phyloP scores from a whole-genome alignment of 2,329 filamentous ascomycete genomes.

The Nemania abortiva region DNA sequence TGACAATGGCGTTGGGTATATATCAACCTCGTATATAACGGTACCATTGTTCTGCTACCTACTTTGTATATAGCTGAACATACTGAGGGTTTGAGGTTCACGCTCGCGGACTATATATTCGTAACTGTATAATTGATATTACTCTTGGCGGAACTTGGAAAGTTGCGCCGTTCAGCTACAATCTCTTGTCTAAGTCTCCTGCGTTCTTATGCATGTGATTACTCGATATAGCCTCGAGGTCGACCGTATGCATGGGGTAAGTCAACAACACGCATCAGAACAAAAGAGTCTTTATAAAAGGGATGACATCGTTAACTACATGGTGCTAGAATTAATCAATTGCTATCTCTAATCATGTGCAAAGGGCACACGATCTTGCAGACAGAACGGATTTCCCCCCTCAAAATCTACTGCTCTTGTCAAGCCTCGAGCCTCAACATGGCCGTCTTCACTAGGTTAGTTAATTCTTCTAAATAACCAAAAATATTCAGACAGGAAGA shows the following conservation, averaged over 20 bases:
- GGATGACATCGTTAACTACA: too few relatives aligned
- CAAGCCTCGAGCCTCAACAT: too few relatives aligned
- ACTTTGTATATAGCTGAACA: slow-evolving; percentile 28
- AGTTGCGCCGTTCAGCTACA: slow-evolving; percentile 22
- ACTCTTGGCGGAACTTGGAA: slow-evolving; percentile 40
- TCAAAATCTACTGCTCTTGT: too few relatives aligned
- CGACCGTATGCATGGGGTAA: neutral
- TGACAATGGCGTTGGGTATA: slow-evolving; percentile 38
- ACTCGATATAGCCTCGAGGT: neutral
- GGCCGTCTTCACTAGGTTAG: neutral
- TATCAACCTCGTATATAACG: slow-evolving; percentile 42
- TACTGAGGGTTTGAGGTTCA: slow-evolving; percentile 33
- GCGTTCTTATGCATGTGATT: slow-evolving; percentile 1
- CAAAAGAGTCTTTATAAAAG: neutral
- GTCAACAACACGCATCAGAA: neutral
- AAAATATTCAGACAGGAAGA: neutral
- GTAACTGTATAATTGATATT: slow-evolving; percentile 51
- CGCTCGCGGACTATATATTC: slow-evolving; percentile 47
- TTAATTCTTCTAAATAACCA: neutral
- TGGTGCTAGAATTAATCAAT: too few relatives aligned
- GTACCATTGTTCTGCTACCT: slow-evolving; percentile 31
- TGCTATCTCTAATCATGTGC: too few relatives aligned
- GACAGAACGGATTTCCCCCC: neutral
- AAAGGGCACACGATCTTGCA: neutral
- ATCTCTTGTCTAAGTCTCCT: neutral